These are phyloP conservation scores for Diaporthe sp. DNA, from an alignment of 2,329 filamentous ascomycete species.

Conservation along the genomic window DNA sequence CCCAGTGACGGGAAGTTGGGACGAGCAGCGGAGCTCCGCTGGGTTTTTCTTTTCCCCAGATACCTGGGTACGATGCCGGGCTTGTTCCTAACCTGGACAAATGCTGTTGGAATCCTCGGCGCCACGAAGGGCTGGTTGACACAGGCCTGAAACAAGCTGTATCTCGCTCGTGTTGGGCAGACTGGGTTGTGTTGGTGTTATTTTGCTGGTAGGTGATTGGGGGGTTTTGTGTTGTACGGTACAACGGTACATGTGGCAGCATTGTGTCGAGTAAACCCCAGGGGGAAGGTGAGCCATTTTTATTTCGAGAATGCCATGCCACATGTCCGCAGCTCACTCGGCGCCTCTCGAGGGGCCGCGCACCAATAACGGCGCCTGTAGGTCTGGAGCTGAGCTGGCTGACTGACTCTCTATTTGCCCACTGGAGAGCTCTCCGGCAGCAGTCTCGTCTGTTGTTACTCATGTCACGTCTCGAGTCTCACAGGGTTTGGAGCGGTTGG, in stretches of 20 bases:
- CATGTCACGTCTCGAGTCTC: slow-evolving; percentile 32
- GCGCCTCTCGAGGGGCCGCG: slow-evolving; percentile 8
- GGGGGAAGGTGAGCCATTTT: slow-evolving; percentile 3
- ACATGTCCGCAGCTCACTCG: slow-evolving; percentile 28
- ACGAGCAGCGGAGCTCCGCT: slow-evolving; percentile 23
- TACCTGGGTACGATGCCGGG: not conserved
- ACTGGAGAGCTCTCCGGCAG: slow-evolving; percentile 11
- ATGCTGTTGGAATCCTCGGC: slow-evolving; percentile 1
- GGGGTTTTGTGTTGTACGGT: not conserved
- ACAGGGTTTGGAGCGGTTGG: not conserved
- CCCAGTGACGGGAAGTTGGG: not conserved
- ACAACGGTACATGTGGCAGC: slow-evolving; percentile 27
- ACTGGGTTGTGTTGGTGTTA: not conserved
- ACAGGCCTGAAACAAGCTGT: slow-evolving; percentile 31
- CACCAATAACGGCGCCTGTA: not conserved
- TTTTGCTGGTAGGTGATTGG: not conserved
- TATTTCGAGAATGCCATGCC: slow-evolving; percentile 17
- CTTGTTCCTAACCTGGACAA: not conserved
- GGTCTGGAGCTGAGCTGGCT: slow-evolving; percentile 1
- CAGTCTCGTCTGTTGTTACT: slow-evolving; percentile 19
- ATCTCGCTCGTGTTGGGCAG: slow-evolving; percentile 3
- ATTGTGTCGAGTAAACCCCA: not conserved
- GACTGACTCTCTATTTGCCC: slow-evolving; percentile 15
- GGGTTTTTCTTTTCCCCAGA: not conserved
- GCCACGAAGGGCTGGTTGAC: slow-evolving; percentile 16